phyloP scores from a whole-genome alignment of 768 basidiomycete species.

The Suillus decipiens region DNA sequence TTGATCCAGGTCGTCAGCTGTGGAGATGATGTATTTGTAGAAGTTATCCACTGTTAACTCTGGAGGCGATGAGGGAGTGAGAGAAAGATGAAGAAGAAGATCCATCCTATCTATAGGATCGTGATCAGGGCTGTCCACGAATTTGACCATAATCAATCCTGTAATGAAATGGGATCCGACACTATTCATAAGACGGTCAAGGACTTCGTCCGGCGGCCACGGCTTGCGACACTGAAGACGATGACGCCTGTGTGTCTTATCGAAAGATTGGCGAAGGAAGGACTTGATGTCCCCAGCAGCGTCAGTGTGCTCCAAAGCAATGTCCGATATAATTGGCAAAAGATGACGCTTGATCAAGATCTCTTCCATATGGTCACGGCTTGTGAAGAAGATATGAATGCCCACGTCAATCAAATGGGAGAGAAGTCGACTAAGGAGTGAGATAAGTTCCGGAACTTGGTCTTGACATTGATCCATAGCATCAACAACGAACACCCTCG shows the following conservation, averaged over 20 bases:
- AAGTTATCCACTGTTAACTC: background rate
- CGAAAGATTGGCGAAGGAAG: background rate
- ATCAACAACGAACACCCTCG: background rate
- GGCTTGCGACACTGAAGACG: background rate
- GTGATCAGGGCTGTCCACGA: background rate
- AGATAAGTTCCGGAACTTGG: background rate
- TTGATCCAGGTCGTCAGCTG: background rate
- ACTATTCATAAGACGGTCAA: background rate
- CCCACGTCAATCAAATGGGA: background rate
- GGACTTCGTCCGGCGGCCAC: background rate
- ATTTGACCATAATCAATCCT: background rate
- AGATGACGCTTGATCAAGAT: background rate
- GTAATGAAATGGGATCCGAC: background rate
- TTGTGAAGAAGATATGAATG: background rate
- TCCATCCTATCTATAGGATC: slow-evolving; percentile 1
- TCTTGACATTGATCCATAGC: slow-evolving; percentile 2
- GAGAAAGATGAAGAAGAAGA: background rate
- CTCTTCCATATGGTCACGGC: background rate
- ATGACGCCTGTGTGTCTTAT: background rate
- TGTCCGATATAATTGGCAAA: background rate
- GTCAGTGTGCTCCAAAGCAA: too few species aligned
- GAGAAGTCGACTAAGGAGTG: slow-evolving; percentile 1
- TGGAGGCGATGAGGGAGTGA: background rate
- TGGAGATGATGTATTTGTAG: background rate
- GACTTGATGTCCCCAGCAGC: fast-evolving